Evolutionary conservation across 129 eudicot genomes (phyloP), one percentile per base, ranked within the genome.

Genomic region (Centrapalus pauciflorus): DNA sequence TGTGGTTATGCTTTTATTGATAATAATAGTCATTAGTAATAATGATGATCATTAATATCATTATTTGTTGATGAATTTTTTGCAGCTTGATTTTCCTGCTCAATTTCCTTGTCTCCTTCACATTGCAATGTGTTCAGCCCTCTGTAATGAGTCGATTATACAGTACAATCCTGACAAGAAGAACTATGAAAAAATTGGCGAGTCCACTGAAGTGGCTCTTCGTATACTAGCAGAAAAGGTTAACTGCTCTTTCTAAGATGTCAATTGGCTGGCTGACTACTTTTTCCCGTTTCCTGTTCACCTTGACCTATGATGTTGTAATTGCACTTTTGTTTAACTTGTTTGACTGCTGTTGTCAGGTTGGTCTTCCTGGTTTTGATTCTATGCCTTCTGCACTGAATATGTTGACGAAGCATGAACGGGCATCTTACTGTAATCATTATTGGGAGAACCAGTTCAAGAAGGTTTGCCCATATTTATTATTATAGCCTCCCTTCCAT

Each of bases 301-400:
- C 20, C 14, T 41, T 61, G 20, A 61, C 51, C 9, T 61, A 35
- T 7, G n/a, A 17, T 61, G 52, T 43, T 20, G 28, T 26, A n/a
- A 32, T 30, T 67, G 13, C 59, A 40, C 27, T 26, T 30, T 69
- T 24, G 73, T 34, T 40, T 51, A 8, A n/a, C 25, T 33, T 19
- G 30, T 57, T 43, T 37, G 64, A 33, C 67, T 70, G 21, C 24
- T 70, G 25, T 61, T 55, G 50, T 73, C 83, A 93, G 99, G 81
- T 94, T 84, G 97, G 99, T 23, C 95, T 94, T 79, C 99, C 99
- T 76, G 99, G 99, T 50, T 94, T 89, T 75, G 99, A 94, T 69
- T 82, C 99, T 13, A 86, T 94, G 99, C 97, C 99, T 38, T 89
- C 99, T 71, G 93, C 99, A 35, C 79, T 94, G 54, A 85, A 94